phyloP scores from a whole-genome alignment of 106 monocot genomes.

The Hemerocallis citrina region DNA sequence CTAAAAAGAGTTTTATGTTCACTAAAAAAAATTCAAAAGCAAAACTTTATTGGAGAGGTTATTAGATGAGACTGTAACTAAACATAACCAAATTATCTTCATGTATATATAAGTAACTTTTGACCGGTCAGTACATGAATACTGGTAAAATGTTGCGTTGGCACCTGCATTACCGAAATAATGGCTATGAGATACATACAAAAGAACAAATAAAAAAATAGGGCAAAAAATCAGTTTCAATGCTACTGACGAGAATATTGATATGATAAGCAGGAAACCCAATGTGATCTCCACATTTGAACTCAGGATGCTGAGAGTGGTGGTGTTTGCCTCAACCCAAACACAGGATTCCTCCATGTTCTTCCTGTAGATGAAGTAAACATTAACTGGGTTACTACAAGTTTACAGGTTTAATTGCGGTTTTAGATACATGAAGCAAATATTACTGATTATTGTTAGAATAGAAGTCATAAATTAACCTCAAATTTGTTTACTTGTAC shows the following conservation, averaged over 20 bases:
- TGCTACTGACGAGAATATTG: slow-evolving; percentile 74
- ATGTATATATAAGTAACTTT: too few relatives aligned
- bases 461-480: not conserved
- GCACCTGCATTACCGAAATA: slow-evolving; percentile 53
- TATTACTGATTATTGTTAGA: not conserved
- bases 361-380: slow-evolving; percentile 30
- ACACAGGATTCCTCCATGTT: slow-evolving; percentile 74
- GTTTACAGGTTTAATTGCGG: not conserved
- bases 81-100: too few relatives aligned
- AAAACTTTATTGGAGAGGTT: too few relatives aligned
- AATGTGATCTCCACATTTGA: slow-evolving; percentile 73
- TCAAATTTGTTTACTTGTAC: slow-evolving; percentile 39
- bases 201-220: not conserved
- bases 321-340: slow-evolving; percentile 69
- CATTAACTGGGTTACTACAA: not conserved
- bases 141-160: slow-evolving; percentile 78
- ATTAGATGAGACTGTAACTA: too few relatives aligned
- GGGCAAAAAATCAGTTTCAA: not conserved
- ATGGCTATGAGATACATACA: slow-evolving; percentile 1
- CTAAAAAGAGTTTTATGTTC: too few relatives aligned
- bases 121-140: slow-evolving; percentile 95
- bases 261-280: slow-evolving; percentile 73
- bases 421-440: not conserved
- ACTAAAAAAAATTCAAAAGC: too few relatives aligned
- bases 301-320: slow-evolving; percentile 52